phyloP scores from a whole-genome alignment of 306 rosid species.

The Castanea crenata region DNA sequence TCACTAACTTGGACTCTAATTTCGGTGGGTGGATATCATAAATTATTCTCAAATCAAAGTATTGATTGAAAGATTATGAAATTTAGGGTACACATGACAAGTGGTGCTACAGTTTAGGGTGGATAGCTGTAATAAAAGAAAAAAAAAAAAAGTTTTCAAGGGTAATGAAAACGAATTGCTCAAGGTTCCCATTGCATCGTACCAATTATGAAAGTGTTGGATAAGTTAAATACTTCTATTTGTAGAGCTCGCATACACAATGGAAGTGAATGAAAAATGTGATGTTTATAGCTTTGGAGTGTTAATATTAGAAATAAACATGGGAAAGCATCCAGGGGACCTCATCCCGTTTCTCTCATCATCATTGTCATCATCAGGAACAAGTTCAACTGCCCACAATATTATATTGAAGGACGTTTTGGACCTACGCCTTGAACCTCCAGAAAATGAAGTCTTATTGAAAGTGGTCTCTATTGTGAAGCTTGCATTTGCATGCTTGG shows the following conservation, averaged over 20 bases:
- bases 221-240: neutral
- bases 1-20: no score
- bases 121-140: no score
- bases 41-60: no score
- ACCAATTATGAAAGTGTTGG: no score
- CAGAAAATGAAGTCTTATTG: neutral
- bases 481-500: slow-evolving; percentile 24
- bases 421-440: slow-evolving; percentile 14
- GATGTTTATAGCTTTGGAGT: no score
- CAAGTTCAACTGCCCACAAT: neutral
- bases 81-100: no score
- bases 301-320: slow-evolving; percentile 13
- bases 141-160: no score
- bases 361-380: neutral
- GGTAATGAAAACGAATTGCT: no score
- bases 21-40: no score
- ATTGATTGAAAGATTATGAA: no score
- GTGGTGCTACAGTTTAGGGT: no score
- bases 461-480: slow-evolving; percentile 6
- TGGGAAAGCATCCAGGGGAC: slow-evolving; percentile 26
- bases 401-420: slow-evolving; percentile 15
- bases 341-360: slow-evolving; percentile 7
- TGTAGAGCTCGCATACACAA: slow-evolving; percentile 22
- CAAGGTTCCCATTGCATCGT: no score
- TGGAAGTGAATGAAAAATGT: slow-evolving; percentile 5